Conservation (phyloP, 1,284 basidiomycete genomes). For the Naganishia liquefaciens region DNA sequence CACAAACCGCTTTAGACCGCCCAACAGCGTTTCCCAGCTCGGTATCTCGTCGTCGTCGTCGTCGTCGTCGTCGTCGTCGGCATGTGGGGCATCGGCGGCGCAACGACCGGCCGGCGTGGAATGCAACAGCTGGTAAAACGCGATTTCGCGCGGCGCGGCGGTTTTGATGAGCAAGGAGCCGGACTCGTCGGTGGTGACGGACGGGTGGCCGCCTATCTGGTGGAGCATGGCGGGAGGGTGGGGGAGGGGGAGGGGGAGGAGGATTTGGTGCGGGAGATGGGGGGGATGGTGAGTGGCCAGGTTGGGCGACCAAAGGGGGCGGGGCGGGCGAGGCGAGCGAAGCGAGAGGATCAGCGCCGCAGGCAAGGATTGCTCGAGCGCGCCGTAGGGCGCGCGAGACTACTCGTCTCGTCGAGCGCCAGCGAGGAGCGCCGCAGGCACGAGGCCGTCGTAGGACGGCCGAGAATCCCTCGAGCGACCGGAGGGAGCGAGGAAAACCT, state of each 20-base stretch:
- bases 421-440: no score
- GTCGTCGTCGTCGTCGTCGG: neutral
- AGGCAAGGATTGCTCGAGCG: no score
- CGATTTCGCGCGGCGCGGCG: conserved; percentile 68
- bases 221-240: neutral
- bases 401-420: no score
- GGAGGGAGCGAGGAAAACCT: no score
- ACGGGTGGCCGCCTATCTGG: conserved; percentile 87
- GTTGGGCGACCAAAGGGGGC: neutral
- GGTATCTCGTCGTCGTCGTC: neutral
- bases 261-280: conserved; percentile 57
- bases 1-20: conserved; percentile 58
- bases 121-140: conserved; percentile 73
- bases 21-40: conserved; percentile 15
- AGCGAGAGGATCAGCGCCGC: no score
- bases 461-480: no score
- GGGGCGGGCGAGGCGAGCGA: neutral
- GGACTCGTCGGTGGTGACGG: conserved; percentile 71
- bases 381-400: no score
- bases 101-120: conserved; percentile 37
- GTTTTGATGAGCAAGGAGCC: conserved; percentile 83
- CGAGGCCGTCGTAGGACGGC: no score
- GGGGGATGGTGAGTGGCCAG: conserved; percentile 50
- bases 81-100: neutral
- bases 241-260: conserved; percentile 43